These are phyloP conservation scores for Rutstroemia sp. DNA, from an alignment of 2,329 filamentous ascomycete genomes.

Conservation along the genomic window DNA sequence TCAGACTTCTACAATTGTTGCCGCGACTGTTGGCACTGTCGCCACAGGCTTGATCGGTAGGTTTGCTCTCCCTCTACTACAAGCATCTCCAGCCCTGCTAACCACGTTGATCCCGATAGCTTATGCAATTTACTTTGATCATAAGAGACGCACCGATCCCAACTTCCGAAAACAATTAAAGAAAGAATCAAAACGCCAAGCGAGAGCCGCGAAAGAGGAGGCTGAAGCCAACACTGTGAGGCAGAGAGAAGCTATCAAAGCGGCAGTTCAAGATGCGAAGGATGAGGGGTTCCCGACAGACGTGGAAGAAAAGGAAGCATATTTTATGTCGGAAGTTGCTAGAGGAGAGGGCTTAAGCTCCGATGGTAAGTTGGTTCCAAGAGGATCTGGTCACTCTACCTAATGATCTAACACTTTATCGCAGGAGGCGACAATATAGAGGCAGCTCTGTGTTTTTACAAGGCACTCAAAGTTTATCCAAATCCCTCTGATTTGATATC, in stretches of 20 bases:
- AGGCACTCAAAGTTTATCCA: constrained; percentile 96
- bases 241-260: constrained; percentile 68
- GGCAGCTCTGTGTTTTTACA: constrained; percentile 93
- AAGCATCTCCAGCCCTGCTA: constrained; percentile 9
- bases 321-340: constrained; percentile 94
- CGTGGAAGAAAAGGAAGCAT: constrained; percentile 88
- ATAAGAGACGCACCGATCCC: constrained; percentile 54
- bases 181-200: constrained; percentile 67
- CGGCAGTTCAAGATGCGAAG: constrained; percentile 71
- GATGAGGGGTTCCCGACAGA: constrained; percentile 86
- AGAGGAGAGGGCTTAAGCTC: constrained; percentile 75
- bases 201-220: constrained; percentile 64
- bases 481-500: constrained; percentile 85
- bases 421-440: constrained; percentile 65
- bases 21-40: constrained; percentile 53
- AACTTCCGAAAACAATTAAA: constrained; percentile 63
- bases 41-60: constrained; percentile 54
- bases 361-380: constrained; percentile 55
- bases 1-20: constrained; percentile 48
- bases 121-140: constrained; percentile 63
- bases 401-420: constrained; percentile 6
- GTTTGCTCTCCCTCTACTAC: not conserved
- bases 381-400: not conserved
- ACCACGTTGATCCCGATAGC: constrained; percentile 34
- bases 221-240: constrained; percentile 56